A percentile compares a stretch with the other conserved stretches of the same genome.
Conservation (phyloP, 352 stramenopile genomes). For the Pythium monospermum region DNA sequence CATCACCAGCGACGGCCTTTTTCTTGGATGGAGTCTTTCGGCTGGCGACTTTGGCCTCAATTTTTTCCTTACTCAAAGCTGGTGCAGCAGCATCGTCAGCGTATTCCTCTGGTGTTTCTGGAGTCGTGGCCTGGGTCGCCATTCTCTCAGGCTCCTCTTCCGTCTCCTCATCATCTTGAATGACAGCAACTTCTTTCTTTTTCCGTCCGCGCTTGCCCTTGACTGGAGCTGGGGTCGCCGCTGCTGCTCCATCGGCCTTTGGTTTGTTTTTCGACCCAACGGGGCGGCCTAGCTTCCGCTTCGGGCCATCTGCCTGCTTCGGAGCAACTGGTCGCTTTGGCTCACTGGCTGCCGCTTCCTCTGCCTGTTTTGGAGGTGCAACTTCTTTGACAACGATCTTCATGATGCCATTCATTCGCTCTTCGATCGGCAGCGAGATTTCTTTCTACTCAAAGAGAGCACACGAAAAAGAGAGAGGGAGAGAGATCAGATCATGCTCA, state of each 20-base stretch:
- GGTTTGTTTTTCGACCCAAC: conserved; percentile 36
- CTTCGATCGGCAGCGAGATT: conserved; percentile 38
- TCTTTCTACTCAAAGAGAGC: conserved; percentile 40
- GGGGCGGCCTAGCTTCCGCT: conserved; percentile 41
- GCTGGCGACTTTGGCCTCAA: conserved; percentile 69
- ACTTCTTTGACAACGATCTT: conserved; percentile 22
- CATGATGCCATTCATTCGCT: conserved; percentile 48
- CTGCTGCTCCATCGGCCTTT: conserved; percentile 24
- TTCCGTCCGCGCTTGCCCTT: conserved; percentile 20
- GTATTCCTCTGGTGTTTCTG: conserved; percentile 40
- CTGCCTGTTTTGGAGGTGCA: not conserved
- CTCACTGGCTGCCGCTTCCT: not conserved
- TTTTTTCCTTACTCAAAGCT: conserved; percentile 65
- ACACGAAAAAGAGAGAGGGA: no score
- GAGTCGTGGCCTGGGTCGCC: conserved; percentile 11
- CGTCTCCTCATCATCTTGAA: conserved; percentile 11
- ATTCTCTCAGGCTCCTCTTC: conserved; percentile 12
- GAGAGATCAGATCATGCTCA: no score
- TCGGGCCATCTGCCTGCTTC: conserved; percentile 18
- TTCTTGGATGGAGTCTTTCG: conserved; percentile 65
- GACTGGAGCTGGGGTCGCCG: conserved; percentile 9
- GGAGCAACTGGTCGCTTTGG: conserved; percentile 4
- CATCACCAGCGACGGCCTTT: conserved; percentile 29
- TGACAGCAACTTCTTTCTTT: conserved; percentile 17
- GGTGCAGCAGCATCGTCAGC: conserved; percentile 23